These are phyloP conservation scores for Sicyos baderoa DNA, from an alignment of 306 rosid genomes.

Conservation along the genomic window DNA sequence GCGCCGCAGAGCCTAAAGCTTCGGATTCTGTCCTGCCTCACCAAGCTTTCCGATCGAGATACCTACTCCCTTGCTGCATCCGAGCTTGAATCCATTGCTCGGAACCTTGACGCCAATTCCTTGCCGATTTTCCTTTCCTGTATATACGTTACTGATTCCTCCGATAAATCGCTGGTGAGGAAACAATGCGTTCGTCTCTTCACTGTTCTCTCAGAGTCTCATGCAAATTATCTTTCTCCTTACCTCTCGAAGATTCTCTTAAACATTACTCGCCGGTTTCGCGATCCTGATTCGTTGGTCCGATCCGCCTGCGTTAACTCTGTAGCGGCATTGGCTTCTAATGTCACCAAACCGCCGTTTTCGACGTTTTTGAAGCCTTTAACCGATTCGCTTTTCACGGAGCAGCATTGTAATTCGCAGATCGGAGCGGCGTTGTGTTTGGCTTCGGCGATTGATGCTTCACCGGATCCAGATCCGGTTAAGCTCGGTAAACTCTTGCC, in stretches of 20 bases:
- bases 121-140: slow-evolving; percentile 64
- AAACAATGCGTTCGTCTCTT: slow-evolving; percentile 71
- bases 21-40: slow-evolving; percentile 67
- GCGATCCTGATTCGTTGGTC: slow-evolving; percentile 82
- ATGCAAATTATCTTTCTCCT: slow-evolving; percentile 67
- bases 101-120: slow-evolving; percentile 41
- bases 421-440: slow-evolving; percentile 76
- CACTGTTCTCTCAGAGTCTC: slow-evolving; percentile 55
- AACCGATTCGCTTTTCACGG: slow-evolving; percentile 76
- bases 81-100: slow-evolving; percentile 75
- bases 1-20: slow-evolving; percentile 55
- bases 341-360: slow-evolving; percentile 64
- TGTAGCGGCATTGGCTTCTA: slow-evolving; percentile 55
- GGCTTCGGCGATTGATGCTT: slow-evolving; percentile 62
- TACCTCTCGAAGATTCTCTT: slow-evolving; percentile 55
- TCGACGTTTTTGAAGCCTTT: slow-evolving; percentile 62
- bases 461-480: slow-evolving; percentile 63
- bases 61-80: slow-evolving; percentile 57
- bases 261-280: slow-evolving; percentile 59
- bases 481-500: slow-evolving; percentile 71
- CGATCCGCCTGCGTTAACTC: slow-evolving; percentile 84
- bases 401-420: slow-evolving; percentile 80
- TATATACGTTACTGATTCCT: slow-evolving; percentile 67
- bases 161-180: slow-evolving; percentile 77
- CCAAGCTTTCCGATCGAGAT: slow-evolving; percentile 92